Base-by-base conservation (phyloP, 805 yeast species). In the Nakazawaea sp. region DNA sequence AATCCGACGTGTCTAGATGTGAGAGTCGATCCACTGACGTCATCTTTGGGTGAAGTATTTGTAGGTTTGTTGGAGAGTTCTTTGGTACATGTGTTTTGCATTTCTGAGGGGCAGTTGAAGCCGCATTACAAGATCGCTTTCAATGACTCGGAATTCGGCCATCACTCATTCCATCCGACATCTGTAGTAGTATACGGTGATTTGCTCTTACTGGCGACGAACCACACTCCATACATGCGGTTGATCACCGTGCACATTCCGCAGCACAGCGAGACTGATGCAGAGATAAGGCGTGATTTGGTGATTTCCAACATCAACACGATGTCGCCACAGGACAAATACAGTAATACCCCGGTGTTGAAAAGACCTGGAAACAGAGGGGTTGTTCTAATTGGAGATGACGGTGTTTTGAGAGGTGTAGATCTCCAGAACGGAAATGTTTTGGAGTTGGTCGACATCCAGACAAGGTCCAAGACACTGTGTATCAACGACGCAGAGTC, bases 181-280 rank as follows among this genome's bases (percentile, higher is more conserved):
- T 46, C 58, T 8, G 56, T 75, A 6, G 43, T 62, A 1, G 47
- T 56, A 7, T 53, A 56, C 4, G 37, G 45, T 2, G 28, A 32
- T 18, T 44, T 65, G 18, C 50, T 81, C 12, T 76, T 80, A 0
- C 69, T 83, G 6, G 86, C 78, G 0, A 86, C 96, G 0, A 78
- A 88, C 1, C 90, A 85, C 48, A 69, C 72, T 11, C 96, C 96
- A 4, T 81, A 66, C 48, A 75, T 83, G 84, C 56, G 95, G 45
- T 45, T 83, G 10, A 68, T 86, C 1, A 53, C 83, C 0, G 65
- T 78, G 0, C 52, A 61, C 21, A 43, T 78, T n/a, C 10, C 44
- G 8, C 29, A 8, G 12, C 5, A 11, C 27, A 17, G 27, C 23
- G 10, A 45, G 45, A 8, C 55, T 48, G 38, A 56, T 57, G 8